Base-by-base conservation (phyloP, 345 rosid species). In the Orychophragmus violaceus region DNA sequence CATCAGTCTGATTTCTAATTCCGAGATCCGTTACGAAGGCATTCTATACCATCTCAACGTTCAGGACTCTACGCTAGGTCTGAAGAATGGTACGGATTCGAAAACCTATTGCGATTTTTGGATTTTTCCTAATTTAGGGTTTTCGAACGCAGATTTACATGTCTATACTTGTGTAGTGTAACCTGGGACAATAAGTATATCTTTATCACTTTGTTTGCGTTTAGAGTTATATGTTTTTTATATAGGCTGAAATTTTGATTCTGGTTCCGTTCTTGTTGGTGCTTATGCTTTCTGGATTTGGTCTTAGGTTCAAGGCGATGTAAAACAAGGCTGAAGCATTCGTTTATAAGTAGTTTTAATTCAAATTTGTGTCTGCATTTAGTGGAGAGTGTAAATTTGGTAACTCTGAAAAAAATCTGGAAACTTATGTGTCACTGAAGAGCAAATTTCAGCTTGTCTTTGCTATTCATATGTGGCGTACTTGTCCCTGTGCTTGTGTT, bases 11-110 rank as follows among this genome's bases (percentile, higher is more conserved):
- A 68, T 76, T 68, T 82, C 81, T 1, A 80, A 80, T 72, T 77
- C 75, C 10, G 81, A 78, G 59, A 84, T 82, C 71, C 76, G 83
- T 1, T 84, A 82, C 62, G 84, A 82, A 63, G 88, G 86, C 55
- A 53, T 76, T 39, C 77, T 84, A 1, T 80, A 68, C 53, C 61
- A 60, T 69, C 66, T 84, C 77, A 68, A 80, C 41, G 70, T 76
- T 25, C 77, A 66, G 13, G 82, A 78, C 44, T 76, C 81, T 17
- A 72, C 74, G 60, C 71, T 82, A 56, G 77, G 79, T 53, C 76
- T 84, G 17, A 30, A 66, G 32, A 80, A 80, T 49, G 88, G 86
- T 80, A 60, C 32, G 32, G 61, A 32, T 66, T 73, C 72, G 18
- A 32, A n/a, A 32, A 61, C 68, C 49, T 68, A 33, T 25, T 28